Evolutionary conservation across 306 rosid species (phyloP), one percentile per base, ranked within the genome.

Genomic region (Begonia peltatifolia): DNA sequence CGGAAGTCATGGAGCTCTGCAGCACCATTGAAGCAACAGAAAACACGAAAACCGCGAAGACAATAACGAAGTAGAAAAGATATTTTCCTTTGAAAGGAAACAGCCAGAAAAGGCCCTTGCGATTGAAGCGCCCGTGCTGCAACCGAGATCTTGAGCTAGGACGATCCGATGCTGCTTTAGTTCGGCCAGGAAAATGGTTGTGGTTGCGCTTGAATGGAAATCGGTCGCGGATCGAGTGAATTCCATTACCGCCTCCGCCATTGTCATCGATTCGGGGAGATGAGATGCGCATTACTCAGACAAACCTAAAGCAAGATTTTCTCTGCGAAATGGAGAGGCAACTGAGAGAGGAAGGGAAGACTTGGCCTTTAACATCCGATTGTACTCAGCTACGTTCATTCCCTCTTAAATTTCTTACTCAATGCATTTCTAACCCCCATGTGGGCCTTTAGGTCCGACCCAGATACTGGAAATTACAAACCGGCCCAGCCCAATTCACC

Each of bases 1-100:
- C 85, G 42, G 76, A 71, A 9, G 77, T 73, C 63, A 83, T 83
- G 46, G 94, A 86, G 78, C 78, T 90, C 78, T 83, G 99, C 88
- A 86, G 53, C 63, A 86, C 77, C 76, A 90, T 64, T 54, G 94
- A 79, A 12, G 90, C 95, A 56, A 73, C 25, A 0, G 84, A 85
- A 42, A 79, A 90, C 11, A 78, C 62, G 56, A 86, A 80, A 7
- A 86, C 74, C 10, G 76, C 86, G 15, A 66, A 69, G 53, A 86
- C 61, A 25, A 90, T 69, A 30, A 74, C 54, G 12, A 62, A 69
- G 57, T 79, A 90, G 67, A 86, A 61, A 25, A 67, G 58, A 35
- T 79, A 72, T 68, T 80, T 84, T 10, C 82, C 83, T 47, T 70
- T 85, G 16, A 68, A 71, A 9, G 83, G 83, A 55, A 73, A 76